phyloP scores from a whole-genome alignment of 495 filamentous ascomycete species.

The Penicillium odoratum region DNA sequence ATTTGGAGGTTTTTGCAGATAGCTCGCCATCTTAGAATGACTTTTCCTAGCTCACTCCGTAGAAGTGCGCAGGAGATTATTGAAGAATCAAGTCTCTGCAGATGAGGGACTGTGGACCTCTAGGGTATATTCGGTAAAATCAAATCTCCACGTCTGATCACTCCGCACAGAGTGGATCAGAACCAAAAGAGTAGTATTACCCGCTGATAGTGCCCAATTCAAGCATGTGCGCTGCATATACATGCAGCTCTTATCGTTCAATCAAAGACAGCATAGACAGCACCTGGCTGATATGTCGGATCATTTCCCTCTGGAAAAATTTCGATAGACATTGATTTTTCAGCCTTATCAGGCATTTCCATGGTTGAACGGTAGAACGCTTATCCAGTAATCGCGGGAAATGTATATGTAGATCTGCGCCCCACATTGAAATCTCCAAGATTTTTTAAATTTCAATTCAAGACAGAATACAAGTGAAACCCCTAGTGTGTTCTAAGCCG shows the following conservation, averaged over 20 bases:
- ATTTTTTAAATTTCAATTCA: too few species aligned
- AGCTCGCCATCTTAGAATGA: not conserved
- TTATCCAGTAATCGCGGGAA: too few species aligned
- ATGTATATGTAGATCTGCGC: too few species aligned
- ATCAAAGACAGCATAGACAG: conserved; percentile 53
- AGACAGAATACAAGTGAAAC: too few species aligned
- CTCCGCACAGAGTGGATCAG: not conserved
- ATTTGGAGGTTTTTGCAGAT: conserved; percentile 14
- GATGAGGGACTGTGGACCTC: not conserved
- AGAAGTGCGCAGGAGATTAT: not conserved
- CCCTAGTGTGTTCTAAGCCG: too few species aligned
- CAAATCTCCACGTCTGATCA: not conserved
- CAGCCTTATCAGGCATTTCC: too few species aligned
- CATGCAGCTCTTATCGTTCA: conserved; percentile 24
- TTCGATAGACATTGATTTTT: too few species aligned
- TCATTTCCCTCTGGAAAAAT: too few species aligned
- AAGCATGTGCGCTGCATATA: not conserved
- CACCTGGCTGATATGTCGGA: too few species aligned
- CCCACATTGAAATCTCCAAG: too few species aligned
- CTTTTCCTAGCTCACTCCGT: not conserved
- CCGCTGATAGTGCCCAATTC: not conserved
- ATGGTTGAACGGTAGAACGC: too few species aligned
- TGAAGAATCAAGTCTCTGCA: not conserved
- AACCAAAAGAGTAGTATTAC: not conserved
- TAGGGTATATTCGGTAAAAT: not conserved